Percentiles rank a stretch among this genome's conserved stretches.
These are phyloP conservation scores for Diaporthe sp. DNA, from an alignment of 2,329 filamentous ascomycete genomes.

Conservation along the genomic window DNA sequence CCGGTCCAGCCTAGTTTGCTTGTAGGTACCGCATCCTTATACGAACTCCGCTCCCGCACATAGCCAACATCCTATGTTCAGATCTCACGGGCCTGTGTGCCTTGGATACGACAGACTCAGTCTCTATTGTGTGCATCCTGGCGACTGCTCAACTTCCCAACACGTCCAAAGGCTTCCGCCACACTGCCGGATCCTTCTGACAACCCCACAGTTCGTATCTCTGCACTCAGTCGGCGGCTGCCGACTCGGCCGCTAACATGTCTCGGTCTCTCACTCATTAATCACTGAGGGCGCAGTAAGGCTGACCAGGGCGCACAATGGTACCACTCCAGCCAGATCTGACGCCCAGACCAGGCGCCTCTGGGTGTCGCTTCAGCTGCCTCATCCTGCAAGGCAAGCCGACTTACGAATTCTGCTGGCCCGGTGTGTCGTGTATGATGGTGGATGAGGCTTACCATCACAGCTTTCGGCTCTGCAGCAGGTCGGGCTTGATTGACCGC, in stretches of 20 bases:
- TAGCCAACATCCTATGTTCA: not conserved
- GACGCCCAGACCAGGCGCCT: not conserved
- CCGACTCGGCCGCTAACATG: conserved; percentile 25
- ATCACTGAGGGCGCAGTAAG: not conserved
- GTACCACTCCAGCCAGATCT: not conserved
- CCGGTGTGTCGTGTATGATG: not conserved
- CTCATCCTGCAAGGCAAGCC: not conserved
- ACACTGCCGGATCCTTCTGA: not conserved
- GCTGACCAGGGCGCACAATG: conserved; percentile 21
- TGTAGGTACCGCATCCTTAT: not conserved
- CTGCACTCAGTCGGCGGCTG: not conserved
- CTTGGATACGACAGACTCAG: not conserved
- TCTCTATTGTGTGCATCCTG: not conserved
- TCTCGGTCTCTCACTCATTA: conserved; percentile 10
- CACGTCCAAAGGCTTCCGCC: not conserved
- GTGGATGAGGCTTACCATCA: conserved; percentile 23
- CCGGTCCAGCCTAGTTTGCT: not conserved
- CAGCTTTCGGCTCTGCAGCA: conserved; percentile 15
- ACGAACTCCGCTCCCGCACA: not conserved
- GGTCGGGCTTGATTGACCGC: not conserved
- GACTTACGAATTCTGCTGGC: not conserved
- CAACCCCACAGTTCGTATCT: not conserved
- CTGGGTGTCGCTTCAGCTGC: not conserved
- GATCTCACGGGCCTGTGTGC: not conserved
- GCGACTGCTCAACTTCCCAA: not conserved